Evolutionary conservation across 2,329 filamentous ascomycete species (phyloP).

Genomic region (Aureobasidium lini): DNA sequence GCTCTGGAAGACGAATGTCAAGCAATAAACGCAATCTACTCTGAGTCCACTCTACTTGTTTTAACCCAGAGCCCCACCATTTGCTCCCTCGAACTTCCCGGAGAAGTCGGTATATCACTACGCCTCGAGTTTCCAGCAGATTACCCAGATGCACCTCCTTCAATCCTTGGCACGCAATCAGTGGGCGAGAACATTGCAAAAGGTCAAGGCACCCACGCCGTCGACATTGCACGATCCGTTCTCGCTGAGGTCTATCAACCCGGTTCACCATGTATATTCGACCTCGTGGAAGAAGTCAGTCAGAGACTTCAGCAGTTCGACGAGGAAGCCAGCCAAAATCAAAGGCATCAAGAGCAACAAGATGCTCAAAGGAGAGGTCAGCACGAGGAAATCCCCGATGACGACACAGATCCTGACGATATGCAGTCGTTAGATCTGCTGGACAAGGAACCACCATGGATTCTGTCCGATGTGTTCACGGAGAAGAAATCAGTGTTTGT

Average conservation of each 20-base stretch:
- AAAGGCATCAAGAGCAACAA: constrained; percentile 23
- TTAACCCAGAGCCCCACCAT: constrained; percentile 22
- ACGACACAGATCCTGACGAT: constrained; percentile 24
- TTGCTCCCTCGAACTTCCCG: constrained; percentile 61
- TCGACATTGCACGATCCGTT: constrained; percentile 61
- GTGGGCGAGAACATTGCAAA: constrained; percentile 58
- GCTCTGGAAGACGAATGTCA: constrained; percentile 61
- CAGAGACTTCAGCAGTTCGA: constrained; percentile 28
- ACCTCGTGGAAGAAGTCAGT: constrained; percentile 62
- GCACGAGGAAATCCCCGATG: constrained; percentile 8
- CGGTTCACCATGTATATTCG: constrained; percentile 79
- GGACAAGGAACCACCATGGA: constrained; percentile 54
- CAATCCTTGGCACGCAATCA: constrained; percentile 69
- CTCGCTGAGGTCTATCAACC: constrained; percentile 61
- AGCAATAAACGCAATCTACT: constrained; percentile 83
- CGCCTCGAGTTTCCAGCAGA: constrained; percentile 59
- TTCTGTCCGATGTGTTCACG: constrained; percentile 61
- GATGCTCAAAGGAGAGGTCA: constrained; percentile 26
- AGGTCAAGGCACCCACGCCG: constrained; percentile 64
- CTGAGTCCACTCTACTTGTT: constrained; percentile 50
- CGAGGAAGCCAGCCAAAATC: constrained; percentile 13
- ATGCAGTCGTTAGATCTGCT: constrained; percentile 30
- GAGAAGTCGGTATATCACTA: constrained; percentile 47
- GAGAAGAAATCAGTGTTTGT: constrained; percentile 88
- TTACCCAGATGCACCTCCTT: constrained; percentile 70